Evolutionary conservation across 192 early-diverging fungal species (phyloP), one percentile per base, ranked within the genome.

Genomic region (Coemansia sp.): DNA sequence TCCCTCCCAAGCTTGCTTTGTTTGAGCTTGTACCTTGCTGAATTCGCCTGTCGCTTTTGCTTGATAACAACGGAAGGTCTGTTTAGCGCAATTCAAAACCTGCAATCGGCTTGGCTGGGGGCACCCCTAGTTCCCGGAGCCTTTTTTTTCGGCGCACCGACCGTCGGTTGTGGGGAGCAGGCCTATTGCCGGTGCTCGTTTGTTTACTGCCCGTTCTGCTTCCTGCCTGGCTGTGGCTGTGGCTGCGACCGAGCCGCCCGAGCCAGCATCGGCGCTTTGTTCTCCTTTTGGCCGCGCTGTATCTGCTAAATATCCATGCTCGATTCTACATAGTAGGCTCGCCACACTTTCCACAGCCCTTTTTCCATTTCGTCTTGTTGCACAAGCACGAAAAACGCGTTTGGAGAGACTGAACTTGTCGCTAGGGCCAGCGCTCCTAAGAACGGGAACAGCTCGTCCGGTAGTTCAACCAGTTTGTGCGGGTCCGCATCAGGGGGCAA

Each of bases 151-250:
- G 35, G 5, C 14, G 35, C n/a, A 11, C n/a, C n/a, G n/a, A n/a
- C n/a, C n/a, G n/a, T n/a, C n/a, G n/a, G n/a, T n/a, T n/a, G n/a
- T n/a, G n/a, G n/a, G n/a, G n/a, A n/a, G 35, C 35, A 11, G 35
- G 35, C 15, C n/a, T 38, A n/a, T 38, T 38, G 5, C 4, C 8
- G 28, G 3, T 29, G 28, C 28, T 38, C 15, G 35, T 38, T 38
- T 38, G n/a, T 38, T 38, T 38, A 38, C 35, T 38, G 35, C 14
- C 14, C n/a, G n/a, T 41, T 30, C 30, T 58, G 9, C 20, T 59
- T 19, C 45, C 42, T 17, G 35, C 28, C 27, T 36, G 9, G n/a
- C 43, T 17, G 38, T 10, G 22, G 30, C 49, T 60, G 40, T 21
- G 34, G 15, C 14, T 15, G 25, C 42, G 17, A 22, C 35, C 6